Base-by-base conservation (phyloP, 768 basidiomycete genomes). In the Amanita phalloides region DNA sequence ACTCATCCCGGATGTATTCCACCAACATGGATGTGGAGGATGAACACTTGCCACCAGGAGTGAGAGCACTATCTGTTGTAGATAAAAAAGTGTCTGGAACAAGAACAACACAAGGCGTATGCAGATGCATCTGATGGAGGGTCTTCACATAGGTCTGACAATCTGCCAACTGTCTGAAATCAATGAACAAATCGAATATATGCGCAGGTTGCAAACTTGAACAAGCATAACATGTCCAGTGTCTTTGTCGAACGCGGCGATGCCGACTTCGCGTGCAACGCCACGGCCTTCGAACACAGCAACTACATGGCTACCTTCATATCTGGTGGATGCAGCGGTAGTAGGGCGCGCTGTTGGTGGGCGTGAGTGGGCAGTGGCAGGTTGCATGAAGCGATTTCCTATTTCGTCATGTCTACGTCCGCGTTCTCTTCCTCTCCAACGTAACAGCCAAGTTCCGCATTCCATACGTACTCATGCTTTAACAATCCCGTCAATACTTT, bases 91-190 rank as follows among this genome's bases (percentile, higher is more conserved):
- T 91, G 61, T 93, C 89, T 2, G 90, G 90, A 20, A 94, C 79
- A 14, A 95, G 72, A 35, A 95, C 72, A 21, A 84, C 69, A 9
- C 66, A 71, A 0, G 92, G 92, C 4, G 68, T 71, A 57, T 91
- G 84, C 8, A 90, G 63, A 58, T 88, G 82, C 79, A 91, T 81
- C 55, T 91, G 89, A 60, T 91, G 87, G 17, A 92, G 65, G 0
- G 89, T 88, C 64, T 92, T 92, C 54, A 90, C 83, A 56, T 91
- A 94, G 11, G 91, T 92, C 51, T 88, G 82, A 53, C 85, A 85
- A 61, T 96, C 93, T 33, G 84, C 80, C 28, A 91, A 73, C 89
- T 94, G 56, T 35, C 47, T 37, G 26, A 8, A 45, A 39, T 45
- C 53, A 30, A 48, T 43, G 20, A 36, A 50, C 53, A 43, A 28